These are phyloP conservation scores for Diplocarpon rosae DNA, from an alignment of 2,329 filamentous ascomycete species.

Conservation along the genomic window DNA sequence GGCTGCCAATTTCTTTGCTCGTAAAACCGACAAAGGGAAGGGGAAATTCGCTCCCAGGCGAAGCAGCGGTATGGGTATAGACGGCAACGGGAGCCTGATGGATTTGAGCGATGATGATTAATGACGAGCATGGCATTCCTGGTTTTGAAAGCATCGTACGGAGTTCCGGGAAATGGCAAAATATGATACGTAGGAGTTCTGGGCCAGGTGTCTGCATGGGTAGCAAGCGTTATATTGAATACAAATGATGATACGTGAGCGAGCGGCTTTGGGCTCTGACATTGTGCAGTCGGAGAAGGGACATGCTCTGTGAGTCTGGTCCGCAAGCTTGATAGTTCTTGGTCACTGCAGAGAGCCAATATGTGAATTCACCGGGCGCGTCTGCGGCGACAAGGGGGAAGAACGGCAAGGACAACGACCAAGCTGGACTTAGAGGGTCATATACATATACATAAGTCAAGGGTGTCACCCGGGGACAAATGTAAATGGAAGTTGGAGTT, in stretches of 20 bases:
- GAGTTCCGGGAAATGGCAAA: neutral
- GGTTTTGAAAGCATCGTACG: neutral
- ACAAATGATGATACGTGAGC: constrained; percentile 2
- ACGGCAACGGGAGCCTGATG: constrained; percentile 38
- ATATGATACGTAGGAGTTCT: neutral
- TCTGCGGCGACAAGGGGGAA: constrained; percentile 38
- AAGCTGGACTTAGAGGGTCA: constrained; percentile 61
- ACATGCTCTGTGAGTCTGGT: too few species aligned
- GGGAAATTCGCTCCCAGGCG: constrained; percentile 30
- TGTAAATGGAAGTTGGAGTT: constrained; percentile 46
- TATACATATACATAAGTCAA: constrained; percentile 46
- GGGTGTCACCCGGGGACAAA: constrained; percentile 54
- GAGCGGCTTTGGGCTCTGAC: neutral
- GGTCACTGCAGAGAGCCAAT: too few species aligned
- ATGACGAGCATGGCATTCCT: constrained; percentile 5
- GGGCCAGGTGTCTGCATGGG: too few species aligned
- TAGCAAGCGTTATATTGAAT: neutral
- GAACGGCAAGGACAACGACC: constrained; percentile 56
- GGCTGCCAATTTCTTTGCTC: constrained; percentile 28
- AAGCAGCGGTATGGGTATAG: constrained; percentile 25
- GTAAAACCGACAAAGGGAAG: constrained; percentile 32
- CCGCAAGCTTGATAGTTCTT: too few species aligned
- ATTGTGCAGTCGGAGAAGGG: too few species aligned
- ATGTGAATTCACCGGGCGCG: constrained; percentile 21
- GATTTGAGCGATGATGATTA: constrained; percentile 45